Evolutionary conservation across 495 filamentous ascomycete species (phyloP), one percentile per base, ranked within the genome.

Genomic region (Penicillium steckii): DNA sequence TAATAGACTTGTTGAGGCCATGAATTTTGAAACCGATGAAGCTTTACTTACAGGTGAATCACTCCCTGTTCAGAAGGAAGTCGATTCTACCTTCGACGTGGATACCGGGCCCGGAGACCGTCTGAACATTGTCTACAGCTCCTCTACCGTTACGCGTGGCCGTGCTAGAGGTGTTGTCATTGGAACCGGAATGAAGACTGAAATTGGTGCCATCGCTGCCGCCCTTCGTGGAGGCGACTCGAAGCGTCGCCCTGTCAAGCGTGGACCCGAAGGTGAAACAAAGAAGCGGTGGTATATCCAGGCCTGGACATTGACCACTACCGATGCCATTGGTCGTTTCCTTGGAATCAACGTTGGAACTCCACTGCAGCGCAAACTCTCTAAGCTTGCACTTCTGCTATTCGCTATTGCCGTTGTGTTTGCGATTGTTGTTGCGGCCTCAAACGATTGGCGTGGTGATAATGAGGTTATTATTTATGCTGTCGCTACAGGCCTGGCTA

Each of bases 1-100:
- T n/a, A n/a, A n/a, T 18, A 74, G 73, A 62, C 70, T 89, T 32
- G 72, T 87, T 33, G 82, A 89, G 44, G 81, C 82, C 2, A 77
- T 88, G 59, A 90, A 90, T 53, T 80, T 89, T 50, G 85, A 87
- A 62, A 82, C 84, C 19, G 87, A 89, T 56, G 86, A 90, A 62
- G 85, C 87, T 24, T 72, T 89, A 9, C 74, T 91, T 9, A 91
- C 87, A 7, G 87, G 87, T n/a, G 87, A 91, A 60, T 87, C 85
- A 29, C 66, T 89, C n/a, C 85, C 86, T 17, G 82, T 87, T n/a
- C 65, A 72, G 17, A 90, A 91, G 60, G 72, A 79, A 43, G 61
- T 71, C 17, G 66, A 78, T 17, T 55, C 71, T 8, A 64, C 60
- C 7, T 70, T 78, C 26, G 67, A 78, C 18, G 48, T 55, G 6